Percentiles rank a stretch among this genome's conserved stretches.
Conservation (phyloP, 148 eudicot genomes). For the Camellia lanceoleosa region DNA sequence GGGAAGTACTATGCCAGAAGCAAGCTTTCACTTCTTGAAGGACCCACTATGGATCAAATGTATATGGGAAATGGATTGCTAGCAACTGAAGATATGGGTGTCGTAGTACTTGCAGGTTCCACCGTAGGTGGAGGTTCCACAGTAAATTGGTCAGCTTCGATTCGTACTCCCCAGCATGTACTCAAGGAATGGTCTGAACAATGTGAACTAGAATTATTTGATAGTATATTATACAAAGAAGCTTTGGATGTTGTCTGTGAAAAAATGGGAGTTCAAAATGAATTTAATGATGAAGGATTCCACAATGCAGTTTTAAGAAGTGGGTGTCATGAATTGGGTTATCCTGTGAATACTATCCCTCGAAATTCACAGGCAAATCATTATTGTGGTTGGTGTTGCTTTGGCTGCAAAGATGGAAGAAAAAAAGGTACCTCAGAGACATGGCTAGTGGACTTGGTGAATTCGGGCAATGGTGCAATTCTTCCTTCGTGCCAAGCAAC, state of each 20-base stretch:
- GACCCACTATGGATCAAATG: slow-evolving; percentile 55
- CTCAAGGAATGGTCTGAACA: slow-evolving; percentile 48
- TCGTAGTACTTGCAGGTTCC: slow-evolving; percentile 56
- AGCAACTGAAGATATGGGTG: slow-evolving; percentile 41
- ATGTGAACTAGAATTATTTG: slow-evolving; percentile 45
- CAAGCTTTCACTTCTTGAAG: slow-evolving; percentile 66
- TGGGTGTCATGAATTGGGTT: slow-evolving; percentile 70
- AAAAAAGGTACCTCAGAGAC: slow-evolving; percentile 70
- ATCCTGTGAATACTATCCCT: slow-evolving; percentile 45
- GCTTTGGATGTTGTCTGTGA: slow-evolving; percentile 60
- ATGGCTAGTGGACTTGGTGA: slow-evolving; percentile 64
- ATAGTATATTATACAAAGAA: slow-evolving; percentile 39
- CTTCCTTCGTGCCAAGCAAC: slow-evolving; percentile 44
- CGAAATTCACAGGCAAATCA: slow-evolving; percentile 56
- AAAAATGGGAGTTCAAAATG: slow-evolving; percentile 70
- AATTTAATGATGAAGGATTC: slow-evolving; percentile 55
- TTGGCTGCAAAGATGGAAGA: slow-evolving; percentile 75
- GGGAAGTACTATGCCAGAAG: slow-evolving; percentile 55
- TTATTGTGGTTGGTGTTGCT: slow-evolving; percentile 79
- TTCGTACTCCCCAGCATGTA: slow-evolving; percentile 58
- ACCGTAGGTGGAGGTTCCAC: slow-evolving; percentile 83
- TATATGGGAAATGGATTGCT: slow-evolving; percentile 59
- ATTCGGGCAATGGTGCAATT: slow-evolving; percentile 60
- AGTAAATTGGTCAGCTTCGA: slow-evolving; percentile 74
- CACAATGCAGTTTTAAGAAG: slow-evolving; percentile 52